Percentiles rank a stretch among this genome's conserved stretches.
These are phyloP conservation scores for Hortaea sp. DNA, from an alignment of 2,329 filamentous ascomycete species.

Conservation along the genomic window DNA sequence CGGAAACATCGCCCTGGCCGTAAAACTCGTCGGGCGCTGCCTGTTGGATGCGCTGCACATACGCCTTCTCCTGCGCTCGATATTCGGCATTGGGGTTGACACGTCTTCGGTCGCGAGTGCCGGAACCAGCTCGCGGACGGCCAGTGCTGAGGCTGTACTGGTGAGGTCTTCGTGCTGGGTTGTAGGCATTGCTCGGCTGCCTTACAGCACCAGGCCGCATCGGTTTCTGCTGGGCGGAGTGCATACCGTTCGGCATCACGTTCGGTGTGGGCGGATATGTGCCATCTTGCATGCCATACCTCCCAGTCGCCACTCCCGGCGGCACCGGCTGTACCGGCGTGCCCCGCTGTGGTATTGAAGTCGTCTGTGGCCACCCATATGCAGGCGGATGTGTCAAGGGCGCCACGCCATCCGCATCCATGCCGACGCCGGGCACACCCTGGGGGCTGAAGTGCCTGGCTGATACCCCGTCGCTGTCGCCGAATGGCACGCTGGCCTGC, in stretches of 20 bases:
- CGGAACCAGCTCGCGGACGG: slow-evolving; percentile 47
- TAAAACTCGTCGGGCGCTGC: slow-evolving; percentile 58
- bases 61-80: slow-evolving; percentile 83
- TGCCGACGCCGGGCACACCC: slow-evolving; percentile 6
- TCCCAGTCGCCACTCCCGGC: neutral
- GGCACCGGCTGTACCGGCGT: slow-evolving; percentile 2
- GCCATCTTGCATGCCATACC: neutral
- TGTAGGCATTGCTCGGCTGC: slow-evolving; percentile 41
- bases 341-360: neutral
- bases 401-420: slow-evolving; percentile 14
- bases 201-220: slow-evolving; percentile 33
- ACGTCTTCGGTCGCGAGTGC: slow-evolving; percentile 40
- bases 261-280: slow-evolving; percentile 1
- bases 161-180: slow-evolving; percentile 37
- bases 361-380: slow-evolving; percentile 18
- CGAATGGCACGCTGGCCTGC: slow-evolving; percentile 9
- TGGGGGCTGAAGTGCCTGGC: slow-evolving; percentile 16
- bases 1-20: slow-evolving; percentile 48
- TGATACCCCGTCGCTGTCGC: slow-evolving; percentile 18
- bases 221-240: slow-evolving; percentile 13
- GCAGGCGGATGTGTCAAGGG: slow-evolving; percentile 19
- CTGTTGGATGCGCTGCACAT: slow-evolving; percentile 82
- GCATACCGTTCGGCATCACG: slow-evolving; percentile 14
- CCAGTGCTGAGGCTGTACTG: slow-evolving; percentile 38
- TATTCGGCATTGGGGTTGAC: slow-evolving; percentile 63